Percentiles rank a stretch among this genome's conserved stretches.
These are phyloP conservation scores for Boletus insuetus DNA, from an alignment of 768 basidiomycete species.

Conservation along the genomic window DNA sequence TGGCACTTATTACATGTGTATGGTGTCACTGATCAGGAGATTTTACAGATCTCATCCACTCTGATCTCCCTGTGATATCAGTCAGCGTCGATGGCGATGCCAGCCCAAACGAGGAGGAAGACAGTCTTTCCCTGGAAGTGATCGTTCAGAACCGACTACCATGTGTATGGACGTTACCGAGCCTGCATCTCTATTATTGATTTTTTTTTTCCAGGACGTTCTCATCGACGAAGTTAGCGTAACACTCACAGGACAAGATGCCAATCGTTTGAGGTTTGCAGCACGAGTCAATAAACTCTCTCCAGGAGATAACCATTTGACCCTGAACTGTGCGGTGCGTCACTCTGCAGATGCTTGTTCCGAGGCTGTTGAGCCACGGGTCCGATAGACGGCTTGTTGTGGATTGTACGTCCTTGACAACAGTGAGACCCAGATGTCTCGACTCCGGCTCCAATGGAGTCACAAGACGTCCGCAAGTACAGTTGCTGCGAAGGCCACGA, in stretches of 20 bases:
- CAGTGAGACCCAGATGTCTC: constrained; percentile 63
- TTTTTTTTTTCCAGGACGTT: constrained; percentile 45
- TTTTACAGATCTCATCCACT: constrained; percentile 56
- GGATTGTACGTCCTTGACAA: constrained; percentile 70
- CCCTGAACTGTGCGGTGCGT: constrained; percentile 72
- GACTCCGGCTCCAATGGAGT: constrained; percentile 65
- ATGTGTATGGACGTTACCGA: constrained; percentile 54
- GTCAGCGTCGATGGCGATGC: constrained; percentile 49
- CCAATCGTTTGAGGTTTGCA: constrained; percentile 58
- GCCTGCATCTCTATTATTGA: constrained; percentile 5
- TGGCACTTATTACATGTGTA: neutral
- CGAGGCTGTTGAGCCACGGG: neutral
- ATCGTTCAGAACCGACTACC: constrained; percentile 65
- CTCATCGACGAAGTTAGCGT: constrained; percentile 61
- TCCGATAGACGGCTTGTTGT: constrained; percentile 52
- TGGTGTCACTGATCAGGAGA: constrained; percentile 10
- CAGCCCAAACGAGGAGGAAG: constrained; percentile 52
- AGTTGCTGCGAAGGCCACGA: constrained; percentile 26
- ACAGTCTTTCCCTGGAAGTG: constrained; percentile 62
- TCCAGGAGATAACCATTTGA: constrained; percentile 57
- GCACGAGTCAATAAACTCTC: constrained; percentile 40
- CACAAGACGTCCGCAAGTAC: constrained; percentile 34
- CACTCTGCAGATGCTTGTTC: neutral
- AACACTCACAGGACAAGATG: constrained; percentile 59
- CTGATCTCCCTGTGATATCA: constrained; percentile 68